Conservation (phyloP, 2,329 filamentous ascomycete species). For the Beauveria australis region DNA sequence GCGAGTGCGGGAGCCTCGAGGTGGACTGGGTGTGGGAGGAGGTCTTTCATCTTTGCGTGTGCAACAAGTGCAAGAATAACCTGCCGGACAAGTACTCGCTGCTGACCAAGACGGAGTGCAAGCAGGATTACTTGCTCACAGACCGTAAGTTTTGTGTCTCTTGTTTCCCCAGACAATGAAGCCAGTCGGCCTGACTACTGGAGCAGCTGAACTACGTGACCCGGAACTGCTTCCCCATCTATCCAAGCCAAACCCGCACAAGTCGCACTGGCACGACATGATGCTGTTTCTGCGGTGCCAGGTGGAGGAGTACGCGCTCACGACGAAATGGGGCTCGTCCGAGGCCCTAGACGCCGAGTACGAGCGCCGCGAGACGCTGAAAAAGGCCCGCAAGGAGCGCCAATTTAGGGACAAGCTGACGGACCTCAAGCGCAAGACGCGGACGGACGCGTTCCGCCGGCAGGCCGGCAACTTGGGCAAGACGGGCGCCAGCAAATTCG, state of each 20-base stretch:
- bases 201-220: conserved; percentile 77
- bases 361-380: conserved; percentile 66
- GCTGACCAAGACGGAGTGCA: conserved; percentile 92
- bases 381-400: conserved; percentile 78
- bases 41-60: conserved; percentile 67
- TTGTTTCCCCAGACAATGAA: too few species aligned
- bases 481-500: conserved; percentile 54
- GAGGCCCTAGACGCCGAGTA: conserved; percentile 87
- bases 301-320: conserved; percentile 88
- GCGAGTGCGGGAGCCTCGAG: conserved; percentile 75
- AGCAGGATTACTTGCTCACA: conserved; percentile 89
- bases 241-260: conserved; percentile 87
- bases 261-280: conserved; percentile 96
- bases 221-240: conserved; percentile 79
- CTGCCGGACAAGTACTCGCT: conserved; percentile 88
- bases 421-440: conserved; percentile 86
- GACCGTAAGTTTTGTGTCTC: conserved; percentile 54
- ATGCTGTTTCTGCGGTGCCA: conserved; percentile 92
- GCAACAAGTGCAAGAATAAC: conserved; percentile 79
- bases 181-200: background rate
- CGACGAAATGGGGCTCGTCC: conserved; percentile 80
- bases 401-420: conserved; percentile 86
- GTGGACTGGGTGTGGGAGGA: conserved; percentile 96
- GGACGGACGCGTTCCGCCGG: conserved; percentile 80
- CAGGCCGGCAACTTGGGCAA: conserved; percentile 53